Conservation (phyloP, 371 early-diverging fungal species). For the Syncephalis plumigaleata region DNA sequence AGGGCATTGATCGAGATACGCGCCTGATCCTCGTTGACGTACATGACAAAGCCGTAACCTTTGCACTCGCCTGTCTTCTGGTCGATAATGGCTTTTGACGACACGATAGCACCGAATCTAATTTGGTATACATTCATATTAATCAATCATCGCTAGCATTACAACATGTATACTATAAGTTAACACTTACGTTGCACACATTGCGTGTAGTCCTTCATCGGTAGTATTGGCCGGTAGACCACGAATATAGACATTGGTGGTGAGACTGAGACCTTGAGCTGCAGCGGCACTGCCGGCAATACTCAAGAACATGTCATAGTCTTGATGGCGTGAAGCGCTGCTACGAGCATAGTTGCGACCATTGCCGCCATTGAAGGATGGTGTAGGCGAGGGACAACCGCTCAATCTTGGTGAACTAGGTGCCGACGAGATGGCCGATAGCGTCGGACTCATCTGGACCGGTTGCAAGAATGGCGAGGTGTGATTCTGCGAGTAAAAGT, state of each 20-base stretch:
- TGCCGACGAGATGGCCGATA: conserved; percentile 9
- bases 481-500: conserved; percentile 3
- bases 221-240: conserved; percentile 53
- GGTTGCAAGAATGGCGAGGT: conserved; percentile 2
- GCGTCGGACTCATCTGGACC: conserved; percentile 7
- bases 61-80: conserved; percentile 64
- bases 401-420: conserved; percentile 7
- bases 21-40: conserved; percentile 49
- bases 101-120: conserved; percentile 63
- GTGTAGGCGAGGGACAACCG: conserved; percentile 6
- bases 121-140: not conserved
- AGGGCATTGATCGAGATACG: conserved; percentile 50
- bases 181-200: conserved; percentile 37
- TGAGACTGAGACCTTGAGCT: conserved; percentile 1
- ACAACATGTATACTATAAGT: conserved; percentile 1
- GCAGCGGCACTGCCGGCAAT: not conserved
- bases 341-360: not conserved
- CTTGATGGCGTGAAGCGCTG: conserved; percentile 3
- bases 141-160: not conserved
- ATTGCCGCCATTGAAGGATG: conserved; percentile 1
- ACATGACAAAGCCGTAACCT: conserved; percentile 87
- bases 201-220: conserved; percentile 45
- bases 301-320: conserved; percentile 7
- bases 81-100: conserved; percentile 74
- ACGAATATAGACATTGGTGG: conserved; percentile 65